Percentiles rank a stretch among this genome's conserved stretches.
phyloP scores from a whole-genome alignment of 305 asterid species.

The Rubia peregrina region DNA sequence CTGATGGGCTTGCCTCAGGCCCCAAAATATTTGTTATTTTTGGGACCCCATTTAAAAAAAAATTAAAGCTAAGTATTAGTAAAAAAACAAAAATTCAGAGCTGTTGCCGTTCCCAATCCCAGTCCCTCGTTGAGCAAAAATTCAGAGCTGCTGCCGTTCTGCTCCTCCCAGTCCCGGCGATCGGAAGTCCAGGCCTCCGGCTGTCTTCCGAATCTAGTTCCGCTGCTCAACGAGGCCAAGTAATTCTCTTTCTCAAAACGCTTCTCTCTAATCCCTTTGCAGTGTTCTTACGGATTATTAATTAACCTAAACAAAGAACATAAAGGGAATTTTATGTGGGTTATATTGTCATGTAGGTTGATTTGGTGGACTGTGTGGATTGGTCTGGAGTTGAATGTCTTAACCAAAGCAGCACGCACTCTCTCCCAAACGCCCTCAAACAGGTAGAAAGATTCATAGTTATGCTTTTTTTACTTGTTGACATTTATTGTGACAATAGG shows the following conservation, averaged over 20 bases:
- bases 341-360: constrained; percentile 41
- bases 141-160: too few relatives aligned
- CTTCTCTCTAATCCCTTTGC: background rate
- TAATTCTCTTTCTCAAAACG: constrained; percentile 9
- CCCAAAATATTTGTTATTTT: too few relatives aligned
- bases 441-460: constrained; percentile 35
- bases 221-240: constrained; percentile 51
- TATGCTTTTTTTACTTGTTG: background rate
- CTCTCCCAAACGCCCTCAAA: constrained; percentile 56
- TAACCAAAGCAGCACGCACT: constrained; percentile 51
- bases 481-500: background rate
- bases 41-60: too few relatives aligned
- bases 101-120: too few relatives aligned
- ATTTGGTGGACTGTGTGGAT: constrained; percentile 72
- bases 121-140: too few relatives aligned
- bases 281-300: background rate
- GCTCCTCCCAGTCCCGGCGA: too few relatives aligned
- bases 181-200: too few relatives aligned
- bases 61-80: too few relatives aligned
- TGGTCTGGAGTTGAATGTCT: constrained; percentile 95
- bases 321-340: background rate
- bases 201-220: constrained; percentile 73
- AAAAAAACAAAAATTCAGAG: too few relatives aligned
- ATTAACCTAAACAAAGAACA: background rate
- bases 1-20: too few relatives aligned